Percentiles rank a stretch among this genome's conserved stretches.
phyloP scores from a whole-genome alignment of 176 grass and related monocot species.

The Lolium multiflorum region DNA sequence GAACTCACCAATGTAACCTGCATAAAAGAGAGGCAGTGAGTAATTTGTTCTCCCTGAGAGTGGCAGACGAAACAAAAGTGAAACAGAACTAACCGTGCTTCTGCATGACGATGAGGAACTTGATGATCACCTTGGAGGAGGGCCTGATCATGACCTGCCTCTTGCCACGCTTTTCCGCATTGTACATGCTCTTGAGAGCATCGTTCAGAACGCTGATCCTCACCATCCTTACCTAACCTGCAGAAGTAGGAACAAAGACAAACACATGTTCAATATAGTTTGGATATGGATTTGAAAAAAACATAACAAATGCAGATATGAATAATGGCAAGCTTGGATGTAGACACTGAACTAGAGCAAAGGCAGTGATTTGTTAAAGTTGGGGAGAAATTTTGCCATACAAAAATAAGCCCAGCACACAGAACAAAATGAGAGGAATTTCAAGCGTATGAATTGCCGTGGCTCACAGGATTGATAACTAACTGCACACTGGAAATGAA shows the following conservation, averaged over 20 bases:
- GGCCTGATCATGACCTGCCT: constrained; percentile 52
- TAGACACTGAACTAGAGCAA: not conserved
- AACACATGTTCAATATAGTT: not conserved
- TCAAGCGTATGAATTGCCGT: not conserved
- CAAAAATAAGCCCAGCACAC: not conserved
- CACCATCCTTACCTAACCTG: constrained; percentile 43
- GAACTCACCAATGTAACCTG: constrained; percentile 54
- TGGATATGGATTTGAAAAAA: not conserved
- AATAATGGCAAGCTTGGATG: not conserved
- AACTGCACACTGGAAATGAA: not conserved
- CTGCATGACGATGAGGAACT: constrained; percentile 59
- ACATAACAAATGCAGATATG: not conserved
- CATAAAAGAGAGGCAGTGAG: not conserved
- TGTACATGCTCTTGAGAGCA: constrained; percentile 58
- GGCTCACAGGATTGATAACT: not conserved
- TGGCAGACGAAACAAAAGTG: not conserved
- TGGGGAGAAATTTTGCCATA: not conserved
- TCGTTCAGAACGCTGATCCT: constrained; percentile 54
- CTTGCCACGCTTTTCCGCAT: constrained; percentile 57
- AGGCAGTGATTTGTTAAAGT: not conserved
- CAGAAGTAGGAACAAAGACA: not conserved
- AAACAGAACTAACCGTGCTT: constrained; percentile 47
- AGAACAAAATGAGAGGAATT: not conserved
- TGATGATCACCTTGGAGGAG: constrained; percentile 55
- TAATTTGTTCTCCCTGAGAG: not conserved